Base-by-base conservation (phyloP, 164 flowering plant genomes). In the Vitis rotundifolia region DNA sequence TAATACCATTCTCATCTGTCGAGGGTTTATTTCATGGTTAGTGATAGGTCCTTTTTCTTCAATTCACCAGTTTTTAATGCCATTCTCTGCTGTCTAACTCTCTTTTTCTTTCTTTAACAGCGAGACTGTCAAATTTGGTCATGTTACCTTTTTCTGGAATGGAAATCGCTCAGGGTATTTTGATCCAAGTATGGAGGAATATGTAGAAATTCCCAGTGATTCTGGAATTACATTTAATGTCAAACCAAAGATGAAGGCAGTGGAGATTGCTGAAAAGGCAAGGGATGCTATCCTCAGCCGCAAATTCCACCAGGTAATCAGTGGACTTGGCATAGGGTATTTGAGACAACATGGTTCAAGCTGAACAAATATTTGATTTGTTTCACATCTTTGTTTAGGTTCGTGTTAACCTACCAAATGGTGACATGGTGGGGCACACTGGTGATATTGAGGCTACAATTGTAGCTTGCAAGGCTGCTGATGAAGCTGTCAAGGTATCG, bases 71-170 rank as follows among this genome's bases (percentile, higher is more conserved):
- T 37, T n/a, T 14, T 28, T 58, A 16, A 58, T 68, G 11, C 9
- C 44, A 37, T 37, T 37, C 5, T 37, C 44, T 37, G 44, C 44
- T 37, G 44, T 37, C 0, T 0, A 37, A 37, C 44, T 3, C 7
- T 37, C 44, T 29, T 11, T 9, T 68, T 58, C 31, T 57, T 68
- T 44, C 3, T 67, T 52, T 61, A 48, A 29, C 90, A 94, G 97
- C 78, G 99, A 95, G 77, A 95, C 99, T 37, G 99, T 95, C 52
- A 95, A 95, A 71, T 95, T 95, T 78, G 99, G 99, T 9, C 99
- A 95, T 78, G 99, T 95, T 65, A 95, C 99, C 31, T 95, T 95
- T 76, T 95, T 95, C 87, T 95, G 98, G 99, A 95, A 95, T 78
- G 99, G 99, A 58, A 95, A 95, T 57, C 96, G 99, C 29, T 92